A percentile compares a stretch with the other conserved stretches of the same genome.
phyloP scores from a whole-genome alignment of 108 stramenopile genomes.

The Heterococcus sp. region DNA sequence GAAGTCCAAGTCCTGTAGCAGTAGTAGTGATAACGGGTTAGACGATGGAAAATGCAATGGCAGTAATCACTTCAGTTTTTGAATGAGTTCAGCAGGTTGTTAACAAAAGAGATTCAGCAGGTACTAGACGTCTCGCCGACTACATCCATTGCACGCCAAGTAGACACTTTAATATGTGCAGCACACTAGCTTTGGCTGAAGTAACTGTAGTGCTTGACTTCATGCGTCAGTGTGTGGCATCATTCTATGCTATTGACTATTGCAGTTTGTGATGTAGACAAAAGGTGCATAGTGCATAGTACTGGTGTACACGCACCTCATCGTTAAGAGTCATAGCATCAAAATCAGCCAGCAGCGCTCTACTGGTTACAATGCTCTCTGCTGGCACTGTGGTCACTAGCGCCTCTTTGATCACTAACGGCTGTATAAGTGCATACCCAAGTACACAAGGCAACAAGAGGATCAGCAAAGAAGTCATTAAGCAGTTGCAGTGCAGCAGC shows the following conservation, averaged over 20 bases:
- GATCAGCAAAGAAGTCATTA: no score
- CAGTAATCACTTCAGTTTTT: not conserved
- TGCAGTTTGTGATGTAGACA: not conserved
- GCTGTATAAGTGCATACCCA: not conserved
- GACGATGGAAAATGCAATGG: not conserved
- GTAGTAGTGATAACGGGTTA: not conserved
- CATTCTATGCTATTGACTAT: not conserved
- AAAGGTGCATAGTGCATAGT: no score
- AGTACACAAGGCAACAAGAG: no score
- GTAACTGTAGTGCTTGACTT: no score
- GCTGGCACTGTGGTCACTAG: constrained; percentile 15
- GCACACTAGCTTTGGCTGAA: no score
- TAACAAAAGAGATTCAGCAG: no score
- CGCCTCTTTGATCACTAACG: constrained; percentile 21
- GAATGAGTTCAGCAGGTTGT: not conserved
- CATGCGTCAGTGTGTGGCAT: no score
- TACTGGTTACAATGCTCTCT: constrained; percentile 5
- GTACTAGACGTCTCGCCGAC: no score
- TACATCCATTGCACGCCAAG: no score
- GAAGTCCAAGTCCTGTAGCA: constrained; percentile 43
- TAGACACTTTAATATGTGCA: no score
- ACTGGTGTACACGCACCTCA: constrained; percentile 5
- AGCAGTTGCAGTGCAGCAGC: no score
- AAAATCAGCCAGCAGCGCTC: constrained; percentile 18
- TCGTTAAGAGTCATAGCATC: constrained; percentile 20